These are phyloP conservation scores for Metschnikowia gelsemii DNA, from an alignment of 805 yeast species.

Conservation along the genomic window DNA sequence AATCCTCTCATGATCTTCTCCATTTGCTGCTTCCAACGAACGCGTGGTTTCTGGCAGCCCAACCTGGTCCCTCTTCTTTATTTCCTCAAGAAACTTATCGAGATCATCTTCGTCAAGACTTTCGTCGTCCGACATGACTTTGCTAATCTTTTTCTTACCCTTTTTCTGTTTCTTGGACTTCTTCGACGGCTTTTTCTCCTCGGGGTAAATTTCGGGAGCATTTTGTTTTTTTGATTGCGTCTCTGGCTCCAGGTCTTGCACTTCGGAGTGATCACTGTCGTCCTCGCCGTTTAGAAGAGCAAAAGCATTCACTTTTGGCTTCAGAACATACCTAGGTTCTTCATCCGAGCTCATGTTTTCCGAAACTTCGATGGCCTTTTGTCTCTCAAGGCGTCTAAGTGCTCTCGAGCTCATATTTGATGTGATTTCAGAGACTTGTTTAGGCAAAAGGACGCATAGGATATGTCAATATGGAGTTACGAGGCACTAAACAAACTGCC, in stretches of 20 bases:
- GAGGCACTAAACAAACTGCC: background rate
- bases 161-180: constrained; percentile 23
- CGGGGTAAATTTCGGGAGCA: constrained; percentile 8
- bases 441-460: too few relatives aligned
- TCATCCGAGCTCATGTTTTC: constrained; percentile 20
- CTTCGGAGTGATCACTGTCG: constrained; percentile 12
- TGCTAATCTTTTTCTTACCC: constrained; percentile 22
- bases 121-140: constrained; percentile 11
- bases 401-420: constrained; percentile 29
- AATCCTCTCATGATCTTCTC: constrained; percentile 23
- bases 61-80: constrained; percentile 26
- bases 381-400: constrained; percentile 25
- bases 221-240: constrained; percentile 1
- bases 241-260: constrained; percentile 7
- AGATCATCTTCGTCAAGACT: constrained; percentile 55
- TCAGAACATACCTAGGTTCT: constrained; percentile 5
- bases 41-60: constrained; percentile 14
- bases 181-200: constrained; percentile 5
- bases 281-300: constrained; percentile 34
- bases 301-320: constrained; percentile 43
- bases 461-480: background rate
- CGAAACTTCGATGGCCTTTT: constrained; percentile 20
- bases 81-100: constrained; percentile 52
- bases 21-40: constrained; percentile 9
- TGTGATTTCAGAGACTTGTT: background rate